Conservation (phyloP, 495 filamentous ascomycete species). For the Talaromyces borbonicus region DNA sequence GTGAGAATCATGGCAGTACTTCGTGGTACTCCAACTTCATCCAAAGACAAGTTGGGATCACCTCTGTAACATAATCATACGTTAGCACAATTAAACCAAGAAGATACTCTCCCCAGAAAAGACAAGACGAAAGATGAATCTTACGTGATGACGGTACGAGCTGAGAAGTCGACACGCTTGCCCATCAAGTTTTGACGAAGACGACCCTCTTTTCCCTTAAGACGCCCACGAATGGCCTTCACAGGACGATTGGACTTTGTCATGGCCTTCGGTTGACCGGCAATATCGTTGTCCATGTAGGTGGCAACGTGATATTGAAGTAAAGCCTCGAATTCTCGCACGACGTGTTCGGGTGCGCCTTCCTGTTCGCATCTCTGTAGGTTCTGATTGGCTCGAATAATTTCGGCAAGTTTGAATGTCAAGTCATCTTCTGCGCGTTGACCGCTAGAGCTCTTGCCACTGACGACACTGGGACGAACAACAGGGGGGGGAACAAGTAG, state of each 20-base stretch:
- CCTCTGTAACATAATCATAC: no score
- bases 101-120: no score
- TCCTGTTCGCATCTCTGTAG: constrained; percentile 79
- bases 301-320: constrained; percentile 98
- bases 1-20: constrained; percentile 84
- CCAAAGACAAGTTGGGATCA: constrained; percentile 89
- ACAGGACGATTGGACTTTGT: constrained; percentile 95
- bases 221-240: constrained; percentile 87
- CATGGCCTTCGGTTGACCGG: constrained; percentile 86
- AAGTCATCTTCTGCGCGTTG: constrained; percentile 94
- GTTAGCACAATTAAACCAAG: no score
- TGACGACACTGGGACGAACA: constrained; percentile 88
- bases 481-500: constrained; percentile 91
- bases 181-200: constrained; percentile 98
- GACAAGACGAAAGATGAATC: no score
- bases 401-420: constrained; percentile 97
- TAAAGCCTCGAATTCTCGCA: constrained; percentile 78
- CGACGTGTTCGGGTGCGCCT: constrained; percentile 81
- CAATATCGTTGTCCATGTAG: constrained; percentile 99
- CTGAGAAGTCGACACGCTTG: constrained; percentile 98
- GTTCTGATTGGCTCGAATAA: constrained; percentile 94
- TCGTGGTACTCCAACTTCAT: constrained; percentile 90
- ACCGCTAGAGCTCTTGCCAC: constrained; percentile 81
- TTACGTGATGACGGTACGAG: constrained; percentile 66
- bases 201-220: constrained; percentile 98